phyloP scores from a whole-genome alignment of 2,329 filamentous ascomycete species.

The Zasmidium angulare region DNA sequence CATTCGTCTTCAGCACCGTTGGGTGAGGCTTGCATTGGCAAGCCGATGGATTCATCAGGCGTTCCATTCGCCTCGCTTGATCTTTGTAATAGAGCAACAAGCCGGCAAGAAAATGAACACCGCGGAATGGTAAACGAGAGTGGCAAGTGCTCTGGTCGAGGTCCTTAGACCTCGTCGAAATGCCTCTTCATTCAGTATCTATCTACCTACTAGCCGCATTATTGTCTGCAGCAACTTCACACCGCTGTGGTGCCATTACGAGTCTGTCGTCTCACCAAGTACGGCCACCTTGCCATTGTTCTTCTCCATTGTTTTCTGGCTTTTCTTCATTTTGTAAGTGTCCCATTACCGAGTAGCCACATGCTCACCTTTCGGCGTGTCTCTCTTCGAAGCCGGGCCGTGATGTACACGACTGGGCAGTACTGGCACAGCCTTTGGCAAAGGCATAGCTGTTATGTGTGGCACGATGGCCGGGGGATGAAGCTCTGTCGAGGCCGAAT shows the following conservation, averaged over 20 bases:
- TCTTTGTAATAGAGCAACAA: too few relatives aligned
- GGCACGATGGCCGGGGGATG: too few relatives aligned
- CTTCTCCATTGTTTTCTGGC: not conserved
- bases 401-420: too few relatives aligned
- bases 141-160: conserved; percentile 4
- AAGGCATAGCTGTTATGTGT: too few relatives aligned
- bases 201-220: conserved; percentile 6
- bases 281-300: too few relatives aligned
- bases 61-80: not conserved
- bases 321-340: not conserved
- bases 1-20: not conserved
- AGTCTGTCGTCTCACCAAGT: too few relatives aligned
- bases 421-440: too few relatives aligned
- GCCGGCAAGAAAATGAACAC: too few relatives aligned
- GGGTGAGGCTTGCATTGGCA: too few relatives aligned
- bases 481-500: not conserved
- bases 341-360: not conserved
- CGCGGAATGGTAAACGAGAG: not conserved
- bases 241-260: not conserved
- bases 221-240: not conserved
- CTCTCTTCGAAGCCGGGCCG: not conserved
- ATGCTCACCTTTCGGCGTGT: not conserved
- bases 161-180: conserved; percentile 25
- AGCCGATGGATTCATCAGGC: not conserved
- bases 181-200: conserved; percentile 14